phyloP scores from a whole-genome alignment of 306 rosid genomes.

The Begonia loranthoides region DNA sequence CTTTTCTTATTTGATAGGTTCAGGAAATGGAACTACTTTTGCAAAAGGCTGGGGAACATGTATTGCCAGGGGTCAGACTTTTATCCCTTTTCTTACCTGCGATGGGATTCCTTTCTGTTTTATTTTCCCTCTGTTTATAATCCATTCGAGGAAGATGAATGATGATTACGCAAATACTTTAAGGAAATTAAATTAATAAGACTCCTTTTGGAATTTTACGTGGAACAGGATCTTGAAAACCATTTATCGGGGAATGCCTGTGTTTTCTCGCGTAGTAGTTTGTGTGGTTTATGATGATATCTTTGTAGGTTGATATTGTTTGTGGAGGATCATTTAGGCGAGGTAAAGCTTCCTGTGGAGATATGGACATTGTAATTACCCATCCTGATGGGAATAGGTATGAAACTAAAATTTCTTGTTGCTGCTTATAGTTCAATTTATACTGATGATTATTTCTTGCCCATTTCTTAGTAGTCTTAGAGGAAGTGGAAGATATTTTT shows the following conservation, averaged over 20 bases:
- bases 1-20: constrained; percentile 37
- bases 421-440: too few relatives aligned
- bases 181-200: too few relatives aligned
- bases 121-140: background rate
- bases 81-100: constrained; percentile 2
- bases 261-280: too few relatives aligned
- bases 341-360: constrained; percentile 89
- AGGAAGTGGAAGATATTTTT: too few relatives aligned
- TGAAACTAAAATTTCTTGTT: background rate
- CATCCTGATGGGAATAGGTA: constrained; percentile 92
- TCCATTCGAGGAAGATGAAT: too few relatives aligned
- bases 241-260: too few relatives aligned
- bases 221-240: too few relatives aligned
- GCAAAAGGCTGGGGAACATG: constrained; percentile 56
- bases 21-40: constrained; percentile 69
- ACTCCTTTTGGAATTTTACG: too few relatives aligned
- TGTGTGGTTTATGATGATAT: background rate
- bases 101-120: constrained; percentile 5
- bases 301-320: constrained; percentile 41
- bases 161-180: too few relatives aligned
- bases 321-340: constrained; percentile 97
- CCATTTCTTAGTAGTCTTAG: background rate
- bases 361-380: constrained; percentile 75
- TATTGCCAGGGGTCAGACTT: constrained; percentile 63
- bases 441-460: background rate